These are phyloP conservation scores for Pestalotiopsis sp. DNA, from an alignment of 2,329 filamentous ascomycete genomes.

Conservation along the genomic window DNA sequence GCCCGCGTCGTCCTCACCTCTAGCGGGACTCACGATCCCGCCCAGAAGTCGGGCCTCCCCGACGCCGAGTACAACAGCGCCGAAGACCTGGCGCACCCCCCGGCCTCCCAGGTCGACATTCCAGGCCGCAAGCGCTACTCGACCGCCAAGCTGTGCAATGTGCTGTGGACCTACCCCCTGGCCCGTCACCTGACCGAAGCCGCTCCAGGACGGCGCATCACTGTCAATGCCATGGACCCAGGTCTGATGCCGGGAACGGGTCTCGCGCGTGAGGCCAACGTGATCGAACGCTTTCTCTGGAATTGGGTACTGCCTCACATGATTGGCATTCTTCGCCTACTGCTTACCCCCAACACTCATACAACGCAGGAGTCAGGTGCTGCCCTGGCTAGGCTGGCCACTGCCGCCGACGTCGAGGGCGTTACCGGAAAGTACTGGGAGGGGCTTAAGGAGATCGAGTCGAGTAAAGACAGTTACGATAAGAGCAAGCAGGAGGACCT, in stretches of 20 bases:
- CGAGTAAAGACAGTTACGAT: constrained; percentile 44
- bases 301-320: constrained; percentile 34
- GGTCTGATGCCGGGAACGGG: constrained; percentile 51
- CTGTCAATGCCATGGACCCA: constrained; percentile 45
- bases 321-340: constrained; percentile 34
- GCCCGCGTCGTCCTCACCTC: constrained; percentile 46
- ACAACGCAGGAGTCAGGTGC: constrained; percentile 38
- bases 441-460: constrained; percentile 37
- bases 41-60: constrained; percentile 34
- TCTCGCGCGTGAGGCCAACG: constrained; percentile 35
- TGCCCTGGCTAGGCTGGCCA: constrained; percentile 41
- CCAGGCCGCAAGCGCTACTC: constrained; percentile 41
- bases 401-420: constrained; percentile 31
- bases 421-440: constrained; percentile 47
- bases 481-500: constrained; percentile 49
- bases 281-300: constrained; percentile 26
- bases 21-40: constrained; percentile 50
- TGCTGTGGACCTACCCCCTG: constrained; percentile 51
- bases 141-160: constrained; percentile 47
- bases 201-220: constrained; percentile 27
- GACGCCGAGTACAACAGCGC: constrained; percentile 41
- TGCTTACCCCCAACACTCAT: constrained; percentile 37
- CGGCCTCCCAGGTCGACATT: constrained; percentile 23
- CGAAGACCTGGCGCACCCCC: constrained; percentile 46
- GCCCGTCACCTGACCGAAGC: constrained; percentile 32